A percentile compares a stretch with the other conserved stretches of the same genome.
These are phyloP conservation scores for Backusella sp. DNA, from an alignment of 192 early-diverging fungal species.

Conservation along the genomic window DNA sequence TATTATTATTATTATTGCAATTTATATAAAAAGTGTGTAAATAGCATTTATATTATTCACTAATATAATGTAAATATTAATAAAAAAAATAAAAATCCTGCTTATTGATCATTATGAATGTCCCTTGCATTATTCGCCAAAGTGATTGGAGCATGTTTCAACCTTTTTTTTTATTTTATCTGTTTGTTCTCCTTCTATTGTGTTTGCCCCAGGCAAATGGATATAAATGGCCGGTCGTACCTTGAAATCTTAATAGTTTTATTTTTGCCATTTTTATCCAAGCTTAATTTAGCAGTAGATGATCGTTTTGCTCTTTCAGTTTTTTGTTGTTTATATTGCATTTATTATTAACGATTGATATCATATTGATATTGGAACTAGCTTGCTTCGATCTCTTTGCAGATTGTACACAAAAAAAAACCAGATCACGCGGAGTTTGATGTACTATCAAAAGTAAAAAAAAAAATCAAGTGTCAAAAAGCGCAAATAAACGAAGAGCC, in stretches of 20 bases:
- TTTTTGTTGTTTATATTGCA: not conserved
- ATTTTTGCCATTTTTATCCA: not conserved
- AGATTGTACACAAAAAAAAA: not conserved
- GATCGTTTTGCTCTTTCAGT: not conserved
- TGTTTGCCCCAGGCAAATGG: too few species aligned
- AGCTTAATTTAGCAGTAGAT: not conserved
- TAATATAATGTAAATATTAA: not conserved
- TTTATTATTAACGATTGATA: not conserved
- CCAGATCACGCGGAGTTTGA: not conserved
- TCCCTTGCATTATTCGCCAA: not conserved
- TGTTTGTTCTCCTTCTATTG: not conserved
- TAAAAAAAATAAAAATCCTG: not conserved
- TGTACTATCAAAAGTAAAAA: not conserved
- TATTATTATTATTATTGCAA: not conserved
- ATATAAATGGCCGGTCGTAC: too few species aligned
- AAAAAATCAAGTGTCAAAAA: not conserved
- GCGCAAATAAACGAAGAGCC: too few species aligned
- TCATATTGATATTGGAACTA: too few species aligned
- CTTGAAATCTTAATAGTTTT: not conserved
- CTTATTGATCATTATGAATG: not conserved
- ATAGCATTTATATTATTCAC: not conserved
- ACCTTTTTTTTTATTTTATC: not conserved
- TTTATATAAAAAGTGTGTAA: not conserved
- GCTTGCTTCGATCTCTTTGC: too few species aligned
- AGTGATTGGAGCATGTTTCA: slow-evolving; percentile 7